These are phyloP conservation scores for Papiliotrema terrestris DNA, from an alignment of 1,284 basidiomycete genomes.

Conservation along the genomic window DNA sequence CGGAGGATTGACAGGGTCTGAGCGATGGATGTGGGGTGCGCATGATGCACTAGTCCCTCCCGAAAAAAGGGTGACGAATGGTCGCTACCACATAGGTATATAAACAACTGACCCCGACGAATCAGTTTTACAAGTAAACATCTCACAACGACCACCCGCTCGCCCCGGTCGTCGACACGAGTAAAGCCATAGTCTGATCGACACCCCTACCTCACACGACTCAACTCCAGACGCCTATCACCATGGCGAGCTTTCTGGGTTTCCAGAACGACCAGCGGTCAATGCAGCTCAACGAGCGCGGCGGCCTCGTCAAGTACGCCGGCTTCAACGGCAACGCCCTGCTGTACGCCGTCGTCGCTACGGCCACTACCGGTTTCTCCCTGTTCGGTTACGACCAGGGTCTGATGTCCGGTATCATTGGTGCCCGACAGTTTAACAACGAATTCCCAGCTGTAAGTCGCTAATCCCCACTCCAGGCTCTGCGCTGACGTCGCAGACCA, in stretches of 20 bases:
- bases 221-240: not conserved
- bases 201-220: not conserved
- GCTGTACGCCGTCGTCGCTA: slow-evolving; percentile 39
- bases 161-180: too few relatives aligned
- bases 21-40: too few relatives aligned
- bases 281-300: slow-evolving; percentile 3
- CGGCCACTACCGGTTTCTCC: slow-evolving; percentile 41
- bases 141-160: not conserved
- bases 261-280: slow-evolving; percentile 3
- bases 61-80: too few relatives aligned
- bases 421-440: slow-evolving; percentile 45
- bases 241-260: not conserved
- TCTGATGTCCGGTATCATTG: slow-evolving; percentile 50
- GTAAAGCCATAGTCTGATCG: not conserved
- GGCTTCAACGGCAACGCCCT: slow-evolving; percentile 38
- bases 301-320: slow-evolving; percentile 31
- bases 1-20: too few relatives aligned
- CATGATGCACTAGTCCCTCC: too few relatives aligned
- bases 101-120: not conserved
- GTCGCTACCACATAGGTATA: not conserved
- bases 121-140: not conserved
- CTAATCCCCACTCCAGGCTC: not conserved
- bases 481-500: slow-evolving; percentile 16
- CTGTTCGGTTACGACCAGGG: slow-evolving; percentile 46
- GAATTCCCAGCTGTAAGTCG: slow-evolving; percentile 44